Percentiles rank a stretch among this genome's conserved stretches.
Conservation (phyloP, 352 stramenopile species). For the Halophytophthora batemanensis region DNA sequence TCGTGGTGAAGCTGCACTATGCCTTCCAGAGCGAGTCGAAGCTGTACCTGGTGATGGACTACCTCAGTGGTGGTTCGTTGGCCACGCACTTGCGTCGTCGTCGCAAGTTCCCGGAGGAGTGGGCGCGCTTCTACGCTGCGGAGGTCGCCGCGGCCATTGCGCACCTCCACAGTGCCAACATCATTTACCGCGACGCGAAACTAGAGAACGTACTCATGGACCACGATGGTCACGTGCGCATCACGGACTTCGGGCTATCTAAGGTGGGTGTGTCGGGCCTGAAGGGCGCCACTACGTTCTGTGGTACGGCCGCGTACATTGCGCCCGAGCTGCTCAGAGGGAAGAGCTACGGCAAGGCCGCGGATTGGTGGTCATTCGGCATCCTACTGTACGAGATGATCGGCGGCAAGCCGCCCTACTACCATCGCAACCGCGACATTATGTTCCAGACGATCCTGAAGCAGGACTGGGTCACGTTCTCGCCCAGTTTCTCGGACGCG, state of each 20-base stretch:
- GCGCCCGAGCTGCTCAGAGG: conserved; percentile 78
- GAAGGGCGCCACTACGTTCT: conserved; percentile 82
- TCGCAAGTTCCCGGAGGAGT: conserved; percentile 62
- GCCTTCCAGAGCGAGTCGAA: conserved; percentile 89
- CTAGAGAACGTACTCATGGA: conserved; percentile 90
- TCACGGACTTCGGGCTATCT: conserved; percentile 87
- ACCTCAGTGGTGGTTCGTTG: conserved; percentile 83
- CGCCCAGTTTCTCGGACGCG: conserved; percentile 56
- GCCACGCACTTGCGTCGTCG: conserved; percentile 84
- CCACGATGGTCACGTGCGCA: conserved; percentile 73
- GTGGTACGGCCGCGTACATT: conserved; percentile 82
- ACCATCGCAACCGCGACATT: conserved; percentile 76
- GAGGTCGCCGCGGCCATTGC: conserved; percentile 79
- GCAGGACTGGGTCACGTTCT: conserved; percentile 72
- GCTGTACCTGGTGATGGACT: conserved; percentile 89
- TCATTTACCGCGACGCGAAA: conserved; percentile 90
- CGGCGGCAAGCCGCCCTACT: conserved; percentile 78
- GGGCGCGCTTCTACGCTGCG: conserved; percentile 83
- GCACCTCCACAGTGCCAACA: conserved; percentile 85
- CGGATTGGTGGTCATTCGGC: conserved; percentile 88
- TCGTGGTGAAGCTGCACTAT: conserved; percentile 85
- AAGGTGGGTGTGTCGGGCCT: conserved; percentile 84
- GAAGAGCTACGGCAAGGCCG: conserved; percentile 79
- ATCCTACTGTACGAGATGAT: conserved; percentile 90
- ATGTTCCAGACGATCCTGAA: conserved; percentile 88